Base-by-base conservation (phyloP, 768 basidiomycete species). In the Mycena venus region DNA sequence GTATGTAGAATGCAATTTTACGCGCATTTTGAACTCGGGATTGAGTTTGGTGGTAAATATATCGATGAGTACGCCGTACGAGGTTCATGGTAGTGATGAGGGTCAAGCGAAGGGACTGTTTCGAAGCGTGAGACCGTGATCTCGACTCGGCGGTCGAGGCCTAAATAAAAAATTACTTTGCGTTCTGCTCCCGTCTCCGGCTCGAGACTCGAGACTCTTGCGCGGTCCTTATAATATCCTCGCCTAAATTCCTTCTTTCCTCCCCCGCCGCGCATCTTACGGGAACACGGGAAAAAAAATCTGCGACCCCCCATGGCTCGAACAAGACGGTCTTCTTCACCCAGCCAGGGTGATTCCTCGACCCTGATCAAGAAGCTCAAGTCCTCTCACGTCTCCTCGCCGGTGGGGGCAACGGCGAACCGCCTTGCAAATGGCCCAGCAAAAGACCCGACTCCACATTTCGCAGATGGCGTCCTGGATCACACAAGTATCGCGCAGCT, bases 401-500 rank as follows among this genome's bases (percentile, higher is more conserved):
- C 62, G 59, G 47, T 36, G 36, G 69, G 42, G 5, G 31, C 31
- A 56, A 38, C 32, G 38, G 62, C 38, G 25, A 75, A 76, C 40
- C 71, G 58, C 31, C 62, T 34, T 27, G 62, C 55, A 12, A 60
- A 72, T 47, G 64, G 69, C 12, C 10, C 34, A 23, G 75, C 75
- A 70, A 31, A 77, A 49, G 87, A 89, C 78, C 82, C 86, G 2
- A 76, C 83, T 0, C 58, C 82, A 12, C 78, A 82, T 58, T 94
- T 94, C 78, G 84, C 89, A 4, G 74, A 89, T 23, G 86, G 84
- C 53, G 83, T 96, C 56, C 90, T 96, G 73, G 87, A 91, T 70
- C 86, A 88, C 65, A 81, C 86, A 62, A 91, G 87, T 75, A 87
- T 94, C 74, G 85, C 91, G 36, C 81, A 85, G 23, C 85, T 96